Evolutionary conservation across 2,329 filamentous ascomycete species (phyloP).

Genomic region (Cladorrhinum sp.): DNA sequence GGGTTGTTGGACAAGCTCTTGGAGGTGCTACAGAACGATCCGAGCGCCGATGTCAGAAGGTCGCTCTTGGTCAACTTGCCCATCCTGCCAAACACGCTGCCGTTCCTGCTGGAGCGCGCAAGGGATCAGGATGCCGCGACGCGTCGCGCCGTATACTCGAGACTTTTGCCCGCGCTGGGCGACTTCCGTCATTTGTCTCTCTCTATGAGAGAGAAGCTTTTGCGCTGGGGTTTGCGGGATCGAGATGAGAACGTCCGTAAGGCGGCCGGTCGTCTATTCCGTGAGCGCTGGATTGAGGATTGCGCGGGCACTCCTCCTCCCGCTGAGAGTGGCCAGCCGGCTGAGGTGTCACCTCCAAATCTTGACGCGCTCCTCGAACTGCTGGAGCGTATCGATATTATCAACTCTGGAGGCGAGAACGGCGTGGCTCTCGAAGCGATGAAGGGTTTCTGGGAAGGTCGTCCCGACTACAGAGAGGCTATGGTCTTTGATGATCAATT

Average conservation of each 20-base stretch:
- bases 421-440: constrained; percentile 92
- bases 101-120: constrained; percentile 84
- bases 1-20: constrained; percentile 79
- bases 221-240: constrained; percentile 91
- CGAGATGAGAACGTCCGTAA: constrained; percentile 92
- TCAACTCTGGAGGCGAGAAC: constrained; percentile 84
- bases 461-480: constrained; percentile 75
- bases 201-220: constrained; percentile 89
- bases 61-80: constrained; percentile 89
- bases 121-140: constrained; percentile 84
- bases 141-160: constrained; percentile 79
- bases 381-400: constrained; percentile 87
- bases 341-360: constrained; percentile 60
- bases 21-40: constrained; percentile 87
- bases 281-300: constrained; percentile 96
- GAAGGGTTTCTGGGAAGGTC: constrained; percentile 92
- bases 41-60: constrained; percentile 86
- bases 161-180: constrained; percentile 80
- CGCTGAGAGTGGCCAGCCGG: constrained; percentile 54
- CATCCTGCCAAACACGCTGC: constrained; percentile 75
- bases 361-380: constrained; percentile 86
- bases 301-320: constrained; percentile 69
- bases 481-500: constrained; percentile 70
- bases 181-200: constrained; percentile 93
- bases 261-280: constrained; percentile 83